Conservation (phyloP, 345 rosid genomes). For the Viola odorata region DNA sequence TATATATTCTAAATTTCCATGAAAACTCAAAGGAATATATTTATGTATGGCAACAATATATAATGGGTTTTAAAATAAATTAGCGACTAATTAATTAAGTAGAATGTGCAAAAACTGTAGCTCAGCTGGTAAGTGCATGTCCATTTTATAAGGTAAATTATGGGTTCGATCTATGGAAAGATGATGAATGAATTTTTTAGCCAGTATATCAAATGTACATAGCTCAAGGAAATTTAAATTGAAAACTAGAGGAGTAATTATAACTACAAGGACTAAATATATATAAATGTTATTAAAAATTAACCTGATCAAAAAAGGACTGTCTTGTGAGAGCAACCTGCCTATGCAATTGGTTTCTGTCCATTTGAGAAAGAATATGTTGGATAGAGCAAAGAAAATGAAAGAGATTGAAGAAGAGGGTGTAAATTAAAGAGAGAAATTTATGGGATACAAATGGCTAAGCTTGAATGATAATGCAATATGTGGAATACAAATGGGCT, state of each 20-base stretch:
- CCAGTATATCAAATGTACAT: not conserved
- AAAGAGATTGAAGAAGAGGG: not conserved
- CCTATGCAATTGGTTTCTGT: conserved; percentile 37
- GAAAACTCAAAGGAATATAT: too few species aligned
- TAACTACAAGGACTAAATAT: too few species aligned
- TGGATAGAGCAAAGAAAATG: conserved; percentile 4
- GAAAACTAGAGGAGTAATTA: too few species aligned
- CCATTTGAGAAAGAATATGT: conserved; percentile 21
- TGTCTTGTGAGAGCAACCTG: conserved; percentile 51
- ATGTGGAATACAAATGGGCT: conserved; percentile 11
- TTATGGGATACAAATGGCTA: conserved; percentile 7
- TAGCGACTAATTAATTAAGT: too few species aligned
- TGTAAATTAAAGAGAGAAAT: not conserved
- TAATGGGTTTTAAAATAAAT: not conserved
- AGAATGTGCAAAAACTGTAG: too few species aligned
- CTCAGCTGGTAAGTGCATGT: too few species aligned
- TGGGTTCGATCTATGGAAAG: too few species aligned
- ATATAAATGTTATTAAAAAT: too few species aligned
- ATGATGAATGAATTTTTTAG: too few species aligned
- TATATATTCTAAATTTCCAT: not conserved
- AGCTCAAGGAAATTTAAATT: not conserved
- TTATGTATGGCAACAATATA: too few species aligned
- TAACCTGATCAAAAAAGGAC: conserved; percentile 67
- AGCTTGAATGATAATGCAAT: conserved; percentile 11
- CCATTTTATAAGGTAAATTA: too few species aligned